These are phyloP conservation scores for Plasmodium cynomolgi DNA, from an alignment of 169 alveolate genomes.

Conservation along the genomic window DNA sequence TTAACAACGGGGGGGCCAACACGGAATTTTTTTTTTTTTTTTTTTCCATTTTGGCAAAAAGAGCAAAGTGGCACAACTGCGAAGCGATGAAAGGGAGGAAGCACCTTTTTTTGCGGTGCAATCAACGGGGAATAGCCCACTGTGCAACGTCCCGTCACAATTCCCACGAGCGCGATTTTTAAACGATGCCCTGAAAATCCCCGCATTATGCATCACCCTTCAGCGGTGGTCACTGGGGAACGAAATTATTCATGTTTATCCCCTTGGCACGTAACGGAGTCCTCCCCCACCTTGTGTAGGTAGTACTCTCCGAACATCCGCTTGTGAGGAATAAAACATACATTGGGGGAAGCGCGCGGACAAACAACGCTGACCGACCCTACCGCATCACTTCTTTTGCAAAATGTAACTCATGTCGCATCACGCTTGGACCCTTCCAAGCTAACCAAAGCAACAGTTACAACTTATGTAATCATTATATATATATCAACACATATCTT, in stretches of 20 bases:
- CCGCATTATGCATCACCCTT: background rate
- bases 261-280: background rate
- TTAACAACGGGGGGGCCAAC: background rate
- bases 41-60: background rate
- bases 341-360: background rate
- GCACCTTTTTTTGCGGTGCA: background rate
- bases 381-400: background rate
- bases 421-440: background rate
- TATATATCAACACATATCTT: conserved; percentile 23
- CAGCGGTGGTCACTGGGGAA: background rate
- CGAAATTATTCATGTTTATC: background rate
- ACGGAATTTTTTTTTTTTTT: too few relatives aligned
- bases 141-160: background rate
- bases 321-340: background rate
- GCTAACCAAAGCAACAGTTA: background rate
- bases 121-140: background rate
- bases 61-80: background rate
- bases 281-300: background rate
- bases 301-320: background rate
- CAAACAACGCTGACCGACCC: background rate
- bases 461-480: conserved; percentile 12
- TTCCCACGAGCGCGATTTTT: background rate
- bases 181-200: background rate
- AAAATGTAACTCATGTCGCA: background rate
- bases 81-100: background rate